phyloP scores from a whole-genome alignment of 2,329 filamentous ascomycete genomes.

The Onygena corvina region DNA sequence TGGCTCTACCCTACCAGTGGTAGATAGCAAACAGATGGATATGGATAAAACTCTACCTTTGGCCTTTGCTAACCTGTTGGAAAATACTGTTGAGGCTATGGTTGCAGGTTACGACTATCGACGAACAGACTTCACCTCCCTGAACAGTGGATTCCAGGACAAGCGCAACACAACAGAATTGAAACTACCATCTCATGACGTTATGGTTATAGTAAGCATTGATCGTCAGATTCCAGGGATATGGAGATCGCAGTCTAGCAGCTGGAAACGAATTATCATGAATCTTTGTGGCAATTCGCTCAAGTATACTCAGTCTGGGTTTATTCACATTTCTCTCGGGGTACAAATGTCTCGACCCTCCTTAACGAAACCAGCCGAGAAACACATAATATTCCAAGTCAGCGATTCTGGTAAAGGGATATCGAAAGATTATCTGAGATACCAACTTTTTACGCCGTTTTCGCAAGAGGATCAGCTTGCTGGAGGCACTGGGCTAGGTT shows the following conservation, averaged over 20 bases:
- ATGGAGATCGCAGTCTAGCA: conserved; percentile 21
- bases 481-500: conserved; percentile 17
- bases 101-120: too few relatives aligned
- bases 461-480: conserved; percentile 17
- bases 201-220: too few relatives aligned
- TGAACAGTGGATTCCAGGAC: too few relatives aligned
- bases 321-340: conserved; percentile 29
- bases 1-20: too few relatives aligned
- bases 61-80: too few relatives aligned
- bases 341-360: conserved; percentile 9
- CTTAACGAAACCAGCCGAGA: background rate
- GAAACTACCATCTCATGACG: too few relatives aligned
- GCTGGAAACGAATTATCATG: conserved; percentile 39
- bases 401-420: conserved; percentile 25
- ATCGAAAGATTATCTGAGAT: conserved; percentile 17
- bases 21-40: too few relatives aligned
- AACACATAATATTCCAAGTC: conserved; percentile 18
- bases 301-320: conserved; percentile 37
- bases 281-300: conserved; percentile 40
- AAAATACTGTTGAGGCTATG: too few relatives aligned
- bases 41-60: too few relatives aligned
- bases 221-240: too few relatives aligned
- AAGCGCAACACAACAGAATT: too few relatives aligned
- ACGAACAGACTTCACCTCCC: too few relatives aligned
- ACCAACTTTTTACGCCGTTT: conserved; percentile 17